Percentiles rank a stretch among this genome's conserved stretches.
Evolutionary conservation across 257 asterid genomes (phyloP).

Genomic region (Mitragyna speciosa): DNA sequence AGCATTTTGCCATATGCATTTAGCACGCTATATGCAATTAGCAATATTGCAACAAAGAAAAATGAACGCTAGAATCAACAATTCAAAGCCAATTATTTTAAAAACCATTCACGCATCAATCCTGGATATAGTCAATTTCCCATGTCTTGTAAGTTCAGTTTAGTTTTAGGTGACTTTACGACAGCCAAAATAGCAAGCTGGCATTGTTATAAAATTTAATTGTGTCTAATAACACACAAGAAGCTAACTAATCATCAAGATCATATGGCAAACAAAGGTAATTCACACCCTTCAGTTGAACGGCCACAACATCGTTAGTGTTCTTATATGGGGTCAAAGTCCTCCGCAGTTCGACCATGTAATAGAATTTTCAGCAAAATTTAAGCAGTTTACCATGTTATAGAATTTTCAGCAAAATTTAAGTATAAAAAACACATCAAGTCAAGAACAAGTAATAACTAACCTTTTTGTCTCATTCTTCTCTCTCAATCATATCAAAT

Average conservation of each 20-base stretch:
- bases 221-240: neutral
- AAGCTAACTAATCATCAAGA: neutral
- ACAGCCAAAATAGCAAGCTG: neutral
- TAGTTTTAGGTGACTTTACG: neutral
- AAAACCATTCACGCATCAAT: neutral
- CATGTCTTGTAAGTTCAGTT: neutral
- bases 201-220: neutral
- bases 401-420: neutral
- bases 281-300: no score
- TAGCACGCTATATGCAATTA: neutral
- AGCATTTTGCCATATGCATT: neutral
- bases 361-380: neutral
- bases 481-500: constrained; percentile 83
- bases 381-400: neutral
- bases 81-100: constrained; percentile 6
- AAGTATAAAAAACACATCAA: constrained; percentile 15
- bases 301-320: neutral
- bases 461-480: constrained; percentile 89
- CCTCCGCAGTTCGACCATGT: neutral
- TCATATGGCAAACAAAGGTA: neutral
- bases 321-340: neutral
- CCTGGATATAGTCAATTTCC: neutral
- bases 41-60: neutral
- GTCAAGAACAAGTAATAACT: constrained; percentile 23
- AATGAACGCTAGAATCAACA: constrained; percentile 10